These are phyloP conservation scores for Arachis stenosperma DNA, from an alignment of 306 rosid species.

Conservation along the genomic window DNA sequence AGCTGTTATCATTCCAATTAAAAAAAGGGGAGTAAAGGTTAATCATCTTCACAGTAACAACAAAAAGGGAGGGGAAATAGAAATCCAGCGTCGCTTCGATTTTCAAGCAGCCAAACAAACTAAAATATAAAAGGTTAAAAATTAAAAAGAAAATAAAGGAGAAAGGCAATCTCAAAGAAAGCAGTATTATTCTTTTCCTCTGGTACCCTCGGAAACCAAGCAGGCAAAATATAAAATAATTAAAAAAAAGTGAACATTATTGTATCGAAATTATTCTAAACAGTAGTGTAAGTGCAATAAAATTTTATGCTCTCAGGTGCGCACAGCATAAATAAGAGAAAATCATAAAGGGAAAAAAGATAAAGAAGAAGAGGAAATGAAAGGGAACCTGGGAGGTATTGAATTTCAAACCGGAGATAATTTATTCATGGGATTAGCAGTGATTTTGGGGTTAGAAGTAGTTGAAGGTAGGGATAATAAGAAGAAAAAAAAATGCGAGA, in stretches of 20 bases:
- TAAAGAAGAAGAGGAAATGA: not conserved
- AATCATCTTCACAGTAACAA: conserved; percentile 5
- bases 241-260: not conserved
- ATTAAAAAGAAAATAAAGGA: too few species aligned
- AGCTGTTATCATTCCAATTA: not conserved
- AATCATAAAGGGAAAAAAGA: not conserved
- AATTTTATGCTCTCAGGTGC: conserved; percentile 39
- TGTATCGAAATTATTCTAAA: not conserved
- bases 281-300: not conserved
- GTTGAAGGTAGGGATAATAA: conserved; percentile 3
- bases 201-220: not conserved
- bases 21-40: not conserved
- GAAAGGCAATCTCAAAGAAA: not conserved
- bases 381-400: conserved; percentile 34
- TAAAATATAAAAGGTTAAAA: not conserved
- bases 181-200: not conserved
- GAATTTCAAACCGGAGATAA: conserved; percentile 33
- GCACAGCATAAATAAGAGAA: conserved; percentile 7
- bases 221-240: not conserved
- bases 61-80: not conserved
- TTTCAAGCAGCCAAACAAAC: not conserved
- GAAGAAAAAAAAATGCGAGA: not conserved
- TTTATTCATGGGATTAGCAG: conserved; percentile 15
- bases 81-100: not conserved
- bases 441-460: conserved; percentile 13